These are phyloP conservation scores for Colletotrichum eleusines DNA, from an alignment of 2,329 filamentous ascomycete genomes.

Conservation along the genomic window DNA sequence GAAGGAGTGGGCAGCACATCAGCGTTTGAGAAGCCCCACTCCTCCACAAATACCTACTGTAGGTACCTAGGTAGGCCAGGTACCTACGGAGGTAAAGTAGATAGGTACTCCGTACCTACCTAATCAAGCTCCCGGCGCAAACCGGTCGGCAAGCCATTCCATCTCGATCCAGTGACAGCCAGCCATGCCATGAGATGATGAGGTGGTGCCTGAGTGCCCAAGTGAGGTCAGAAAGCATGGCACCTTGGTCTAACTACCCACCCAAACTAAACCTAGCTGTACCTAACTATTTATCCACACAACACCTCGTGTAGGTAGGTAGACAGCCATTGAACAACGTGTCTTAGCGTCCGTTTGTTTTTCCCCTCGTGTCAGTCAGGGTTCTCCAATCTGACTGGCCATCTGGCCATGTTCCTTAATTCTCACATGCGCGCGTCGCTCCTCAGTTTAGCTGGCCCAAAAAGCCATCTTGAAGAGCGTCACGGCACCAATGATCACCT, in stretches of 20 bases:
- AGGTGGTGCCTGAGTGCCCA: slow-evolving; percentile 16
- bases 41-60: slow-evolving; percentile 8
- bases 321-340: not conserved
- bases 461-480: slow-evolving; percentile 1
- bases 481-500: too few species aligned
- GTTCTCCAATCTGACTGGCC: slow-evolving; percentile 1
- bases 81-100: too few species aligned
- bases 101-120: too few species aligned
- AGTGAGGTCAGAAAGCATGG: slow-evolving; percentile 9
- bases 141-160: not conserved
- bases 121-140: slow-evolving; percentile 5
- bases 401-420: not conserved
- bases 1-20: slow-evolving; percentile 29
- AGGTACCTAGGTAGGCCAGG: too few species aligned
- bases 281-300: too few species aligned
- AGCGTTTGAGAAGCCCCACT: slow-evolving; percentile 20
- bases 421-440: slow-evolving; percentile 8
- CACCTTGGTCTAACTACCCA: not conserved
- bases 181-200: too few species aligned
- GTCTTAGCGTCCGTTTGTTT: slow-evolving; percentile 11
- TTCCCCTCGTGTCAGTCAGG: not conserved
- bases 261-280: too few species aligned
- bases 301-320: slow-evolving; percentile 1
- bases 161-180: not conserved
- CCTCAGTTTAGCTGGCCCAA: not conserved